Evolutionary conservation across 2,329 filamentous ascomycete species (phyloP), one percentile per base, ranked within the genome.

Genomic region (Clonostachys byssicola): DNA sequence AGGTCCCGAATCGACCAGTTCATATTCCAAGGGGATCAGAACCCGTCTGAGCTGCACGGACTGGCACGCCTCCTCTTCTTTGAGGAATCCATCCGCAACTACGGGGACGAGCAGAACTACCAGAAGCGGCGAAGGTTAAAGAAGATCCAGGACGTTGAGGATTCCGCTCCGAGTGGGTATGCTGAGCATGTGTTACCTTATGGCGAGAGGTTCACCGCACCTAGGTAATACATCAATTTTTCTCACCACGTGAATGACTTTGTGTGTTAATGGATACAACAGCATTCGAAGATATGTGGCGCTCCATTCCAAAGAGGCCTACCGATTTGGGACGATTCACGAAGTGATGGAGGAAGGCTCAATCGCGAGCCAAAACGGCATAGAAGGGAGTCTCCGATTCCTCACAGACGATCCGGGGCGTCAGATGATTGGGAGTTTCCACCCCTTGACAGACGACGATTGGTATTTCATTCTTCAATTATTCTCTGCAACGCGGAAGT

Each of bases 391-490:
- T 9, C 72, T 90, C 9, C 71, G 71, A 0, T 92, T 91, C 63
- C 71, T 90, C 53, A 83, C 81, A 51, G 86, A 92, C 56, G 78
- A 92, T 55, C 86, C 88, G 0, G 88, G 88, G 16, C 75, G 88
- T 45, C 88, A 90, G 58, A 61, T 71, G 62, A 75, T 75, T 39
- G 73, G 73, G 18, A 74, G 71, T n/a, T 92, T 91, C 68, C 82
- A 90, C 54, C 88, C 88, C 0, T 75, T 89, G 17, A 89, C 83
- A 0, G 80, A 87, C 18, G 76, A 86, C 41, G 86, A 89, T 57
- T 91, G 86, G 86, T 54, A 47, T 45, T 47, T 30, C 35, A 6
- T 23, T 8, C 33, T 5, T 44, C 5, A 9, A 9, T 10, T 30
- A 10, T 30, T 30, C 23, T 9, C 23, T 10, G 2, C 23, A 6